phyloP scores from a whole-genome alignment of 257 asterid species.

The Gardenia jasminoides region DNA sequence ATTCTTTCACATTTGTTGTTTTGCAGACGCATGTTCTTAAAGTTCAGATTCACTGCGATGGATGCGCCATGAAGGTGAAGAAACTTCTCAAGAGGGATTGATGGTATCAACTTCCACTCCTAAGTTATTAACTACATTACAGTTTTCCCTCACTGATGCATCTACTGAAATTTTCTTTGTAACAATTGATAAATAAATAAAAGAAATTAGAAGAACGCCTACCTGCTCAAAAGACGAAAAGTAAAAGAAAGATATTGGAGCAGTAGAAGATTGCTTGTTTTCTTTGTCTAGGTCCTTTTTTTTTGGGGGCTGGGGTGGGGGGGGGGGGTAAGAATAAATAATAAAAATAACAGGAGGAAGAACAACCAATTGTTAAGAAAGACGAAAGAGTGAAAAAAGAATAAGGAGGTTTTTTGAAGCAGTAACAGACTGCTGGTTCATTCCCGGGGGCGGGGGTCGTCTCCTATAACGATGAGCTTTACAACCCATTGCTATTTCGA shows the following conservation, averaged over 20 bases:
- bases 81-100: slow-evolving; percentile 51
- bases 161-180: too few relatives aligned
- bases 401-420: neutral
- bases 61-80: slow-evolving; percentile 62
- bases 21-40: slow-evolving; percentile 55
- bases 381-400: neutral
- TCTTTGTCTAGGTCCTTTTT: too few relatives aligned
- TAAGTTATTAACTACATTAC: neutral
- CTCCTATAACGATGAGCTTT: too few relatives aligned
- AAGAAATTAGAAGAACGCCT: too few relatives aligned
- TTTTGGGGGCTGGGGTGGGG: too few relatives aligned
- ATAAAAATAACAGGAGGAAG: neutral
- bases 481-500: neutral
- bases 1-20: neutral
- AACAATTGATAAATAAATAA: too few relatives aligned
- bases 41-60: slow-evolving; percentile 72
- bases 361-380: neutral
- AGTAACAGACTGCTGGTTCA: neutral
- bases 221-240: too few relatives aligned
- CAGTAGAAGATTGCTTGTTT: too few relatives aligned
- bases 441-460: neutral
- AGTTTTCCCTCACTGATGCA: neutral
- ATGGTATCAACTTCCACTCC: slow-evolving; percentile 34
- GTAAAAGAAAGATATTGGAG: too few relatives aligned
- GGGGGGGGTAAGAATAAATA: too few relatives aligned